These are phyloP conservation scores for Raphanus sativus DNA, from an alignment of 345 rosid genomes.

Conservation along the genomic window DNA sequence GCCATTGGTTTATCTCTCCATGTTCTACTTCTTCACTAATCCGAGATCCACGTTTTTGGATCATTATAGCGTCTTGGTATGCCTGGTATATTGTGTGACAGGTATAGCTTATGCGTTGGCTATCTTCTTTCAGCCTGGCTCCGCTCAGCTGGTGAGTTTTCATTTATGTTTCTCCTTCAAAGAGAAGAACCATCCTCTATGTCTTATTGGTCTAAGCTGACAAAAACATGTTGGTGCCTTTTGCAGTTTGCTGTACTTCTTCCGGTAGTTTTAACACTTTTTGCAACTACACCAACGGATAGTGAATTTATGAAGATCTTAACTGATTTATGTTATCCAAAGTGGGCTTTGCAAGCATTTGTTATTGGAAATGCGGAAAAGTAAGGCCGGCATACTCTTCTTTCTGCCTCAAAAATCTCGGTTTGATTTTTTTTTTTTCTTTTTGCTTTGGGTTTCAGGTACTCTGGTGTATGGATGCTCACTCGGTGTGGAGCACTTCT, in stretches of 20 bases:
- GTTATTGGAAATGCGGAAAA: constrained; percentile 76
- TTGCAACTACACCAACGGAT: constrained; percentile 55
- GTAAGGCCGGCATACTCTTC: constrained; percentile 34
- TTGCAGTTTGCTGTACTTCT: constrained; percentile 94
- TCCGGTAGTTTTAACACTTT: constrained; percentile 90
- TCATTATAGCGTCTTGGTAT: constrained; percentile 74
- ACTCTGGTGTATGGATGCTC: constrained; percentile 85
- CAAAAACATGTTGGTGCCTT: constrained; percentile 4
- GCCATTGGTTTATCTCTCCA: constrained; percentile 85
- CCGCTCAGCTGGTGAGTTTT: constrained; percentile 88
- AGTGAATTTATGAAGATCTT: constrained; percentile 42
- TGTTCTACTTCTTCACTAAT: constrained; percentile 86
- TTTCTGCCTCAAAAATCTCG: neutral
- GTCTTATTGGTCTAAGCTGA: constrained; percentile 8
- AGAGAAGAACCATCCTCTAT: neutral
- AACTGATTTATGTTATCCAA: constrained; percentile 69
- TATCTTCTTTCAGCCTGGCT: constrained; percentile 73
- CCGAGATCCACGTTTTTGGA: constrained; percentile 81
- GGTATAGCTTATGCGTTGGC: constrained; percentile 87
- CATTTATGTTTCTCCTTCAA: neutral
- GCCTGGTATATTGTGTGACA: constrained; percentile 96
- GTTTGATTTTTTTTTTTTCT: neutral
- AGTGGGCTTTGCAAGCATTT: constrained; percentile 90
- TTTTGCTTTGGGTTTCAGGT: constrained; percentile 46
- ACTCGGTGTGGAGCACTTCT: constrained; percentile 69